A percentile compares a stretch with the other conserved stretches of the same genome.
Conservation (phyloP, 2,329 filamentous ascomycete genomes). For the Trichoderma sp. region DNA sequence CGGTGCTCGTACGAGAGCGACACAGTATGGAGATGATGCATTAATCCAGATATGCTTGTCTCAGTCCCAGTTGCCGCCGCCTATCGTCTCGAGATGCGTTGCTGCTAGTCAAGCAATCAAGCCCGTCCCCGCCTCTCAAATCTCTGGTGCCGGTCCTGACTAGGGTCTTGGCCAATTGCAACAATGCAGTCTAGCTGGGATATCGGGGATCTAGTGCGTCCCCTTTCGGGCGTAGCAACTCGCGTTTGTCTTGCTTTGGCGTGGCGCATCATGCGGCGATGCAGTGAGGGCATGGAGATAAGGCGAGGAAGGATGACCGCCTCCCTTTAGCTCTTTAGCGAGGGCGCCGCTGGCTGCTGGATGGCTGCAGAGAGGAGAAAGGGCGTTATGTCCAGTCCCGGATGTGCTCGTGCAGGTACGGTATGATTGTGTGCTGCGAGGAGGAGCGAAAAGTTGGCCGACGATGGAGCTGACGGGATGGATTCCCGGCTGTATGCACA, state of each 20-base stretch:
- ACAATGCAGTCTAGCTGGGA: neutral
- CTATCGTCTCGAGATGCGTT: neutral
- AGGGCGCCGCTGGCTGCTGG: neutral
- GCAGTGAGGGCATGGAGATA: neutral
- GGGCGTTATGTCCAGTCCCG: neutral
- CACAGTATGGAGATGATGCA: neutral
- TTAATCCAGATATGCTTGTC: neutral
- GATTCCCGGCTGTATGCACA: neutral
- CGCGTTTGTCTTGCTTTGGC: conserved; percentile 17
- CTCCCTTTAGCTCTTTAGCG: neutral
- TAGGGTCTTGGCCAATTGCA: conserved; percentile 7
- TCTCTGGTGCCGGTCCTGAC: conserved; percentile 9
- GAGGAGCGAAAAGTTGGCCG: neutral
- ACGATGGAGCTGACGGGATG: neutral
- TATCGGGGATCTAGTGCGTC: conserved; percentile 10
- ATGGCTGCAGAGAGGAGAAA: neutral
- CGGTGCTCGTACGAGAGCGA: neutral
- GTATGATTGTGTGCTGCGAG: neutral
- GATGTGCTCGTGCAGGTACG: neutral
- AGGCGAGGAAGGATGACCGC: neutral
- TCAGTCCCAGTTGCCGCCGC: neutral
- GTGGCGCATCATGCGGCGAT: conserved; percentile 14
- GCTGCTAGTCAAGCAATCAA: neutral
- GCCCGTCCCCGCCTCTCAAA: neutral
- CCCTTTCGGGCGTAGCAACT: conserved; percentile 14